phyloP scores from a whole-genome alignment of 352 stramenopile species.

The Globisporangium lucens region DNA sequence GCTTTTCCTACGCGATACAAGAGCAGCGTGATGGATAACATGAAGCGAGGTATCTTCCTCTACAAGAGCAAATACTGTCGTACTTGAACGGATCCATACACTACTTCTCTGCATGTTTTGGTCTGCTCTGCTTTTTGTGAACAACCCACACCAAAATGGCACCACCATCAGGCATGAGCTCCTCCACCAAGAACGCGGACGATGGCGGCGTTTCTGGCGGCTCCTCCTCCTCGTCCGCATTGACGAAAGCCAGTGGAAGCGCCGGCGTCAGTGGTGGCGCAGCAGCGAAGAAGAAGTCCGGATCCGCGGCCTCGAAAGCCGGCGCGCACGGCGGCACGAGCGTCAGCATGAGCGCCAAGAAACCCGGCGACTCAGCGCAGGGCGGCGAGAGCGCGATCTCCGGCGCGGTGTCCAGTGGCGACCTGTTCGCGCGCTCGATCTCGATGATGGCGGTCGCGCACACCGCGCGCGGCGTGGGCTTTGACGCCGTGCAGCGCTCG shows the following conservation, averaged over 20 bases:
- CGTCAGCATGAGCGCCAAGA: slow-evolving; percentile 43
- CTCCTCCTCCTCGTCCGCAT: background rate
- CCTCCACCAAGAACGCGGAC: background rate
- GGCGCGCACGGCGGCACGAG: slow-evolving; percentile 26
- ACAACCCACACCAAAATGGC: background rate
- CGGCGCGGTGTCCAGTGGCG: slow-evolving; percentile 27
- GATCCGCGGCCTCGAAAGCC: slow-evolving; percentile 3
- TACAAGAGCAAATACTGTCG: slow-evolving; percentile 2
- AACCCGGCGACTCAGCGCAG: slow-evolving; percentile 16
- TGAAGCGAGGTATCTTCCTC: slow-evolving; percentile 1
- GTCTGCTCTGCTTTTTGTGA: background rate
- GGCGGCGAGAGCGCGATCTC: slow-evolving; percentile 18
- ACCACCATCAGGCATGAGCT: background rate
- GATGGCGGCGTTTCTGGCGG: background rate
- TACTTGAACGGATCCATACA: background rate
- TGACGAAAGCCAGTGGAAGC: background rate
- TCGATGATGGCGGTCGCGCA: slow-evolving; percentile 51
- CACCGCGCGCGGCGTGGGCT: slow-evolving; percentile 45
- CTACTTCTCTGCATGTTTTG: background rate
- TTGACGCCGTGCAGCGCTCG: slow-evolving; percentile 50
- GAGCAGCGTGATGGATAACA: slow-evolving; percentile 6
- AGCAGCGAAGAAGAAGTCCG: slow-evolving; percentile 27
- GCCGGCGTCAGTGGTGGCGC: background rate
- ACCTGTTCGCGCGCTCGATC: slow-evolving; percentile 48
- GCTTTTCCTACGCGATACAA: background rate